A percentile compares a stretch with the other conserved stretches of the same genome.
These are phyloP conservation scores for Aspergillus hiratsukae DNA, from an alignment of 2,329 filamentous ascomycete genomes.

Conservation along the genomic window DNA sequence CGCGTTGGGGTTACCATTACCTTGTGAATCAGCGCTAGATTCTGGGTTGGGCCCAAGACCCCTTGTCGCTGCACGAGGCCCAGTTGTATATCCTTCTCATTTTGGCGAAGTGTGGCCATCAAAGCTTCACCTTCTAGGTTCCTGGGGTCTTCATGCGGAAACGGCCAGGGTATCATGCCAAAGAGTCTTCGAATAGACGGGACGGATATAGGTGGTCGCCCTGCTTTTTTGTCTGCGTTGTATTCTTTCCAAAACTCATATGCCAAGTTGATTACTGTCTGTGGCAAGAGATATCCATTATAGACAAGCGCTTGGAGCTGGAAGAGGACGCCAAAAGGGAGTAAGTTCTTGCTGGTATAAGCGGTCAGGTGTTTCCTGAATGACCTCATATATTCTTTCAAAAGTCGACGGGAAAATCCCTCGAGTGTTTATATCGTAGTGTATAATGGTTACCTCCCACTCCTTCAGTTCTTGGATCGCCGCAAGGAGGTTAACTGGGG, in stretches of 20 bases:
- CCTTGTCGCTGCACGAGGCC: slow-evolving; percentile 14
- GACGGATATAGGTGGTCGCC: slow-evolving; percentile 43
- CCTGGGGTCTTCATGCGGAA: slow-evolving; percentile 45
- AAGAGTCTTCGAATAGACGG: slow-evolving; percentile 53
- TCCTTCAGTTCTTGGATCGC: slow-evolving; percentile 21
- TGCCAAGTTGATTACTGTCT: slow-evolving; percentile 46
- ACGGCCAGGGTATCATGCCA: slow-evolving; percentile 52
- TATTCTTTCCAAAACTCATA: slow-evolving; percentile 36
- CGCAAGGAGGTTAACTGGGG: slow-evolving; percentile 18
- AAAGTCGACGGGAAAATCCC: background rate
- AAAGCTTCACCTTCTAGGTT: slow-evolving; percentile 41
- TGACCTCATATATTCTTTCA: background rate
- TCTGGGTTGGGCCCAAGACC: slow-evolving; percentile 20
- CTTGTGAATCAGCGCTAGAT: slow-evolving; percentile 51
- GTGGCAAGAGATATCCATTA: slow-evolving; percentile 59
- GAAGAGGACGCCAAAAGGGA: slow-evolving; percentile 55
- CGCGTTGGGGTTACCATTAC: slow-evolving; percentile 57
- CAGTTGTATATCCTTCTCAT: slow-evolving; percentile 35
- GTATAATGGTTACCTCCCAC: slow-evolving; percentile 19
- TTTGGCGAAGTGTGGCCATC: slow-evolving; percentile 35
- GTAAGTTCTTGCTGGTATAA: slow-evolving; percentile 23
- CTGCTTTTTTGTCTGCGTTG: slow-evolving; percentile 18
- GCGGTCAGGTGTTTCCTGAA: slow-evolving; percentile 32
- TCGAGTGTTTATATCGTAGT: slow-evolving; percentile 7
- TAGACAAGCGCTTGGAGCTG: slow-evolving; percentile 60